Evolutionary conservation across 2,329 filamentous ascomycete species (phyloP).

Genomic region (Teratosphaeria destructans): DNA sequence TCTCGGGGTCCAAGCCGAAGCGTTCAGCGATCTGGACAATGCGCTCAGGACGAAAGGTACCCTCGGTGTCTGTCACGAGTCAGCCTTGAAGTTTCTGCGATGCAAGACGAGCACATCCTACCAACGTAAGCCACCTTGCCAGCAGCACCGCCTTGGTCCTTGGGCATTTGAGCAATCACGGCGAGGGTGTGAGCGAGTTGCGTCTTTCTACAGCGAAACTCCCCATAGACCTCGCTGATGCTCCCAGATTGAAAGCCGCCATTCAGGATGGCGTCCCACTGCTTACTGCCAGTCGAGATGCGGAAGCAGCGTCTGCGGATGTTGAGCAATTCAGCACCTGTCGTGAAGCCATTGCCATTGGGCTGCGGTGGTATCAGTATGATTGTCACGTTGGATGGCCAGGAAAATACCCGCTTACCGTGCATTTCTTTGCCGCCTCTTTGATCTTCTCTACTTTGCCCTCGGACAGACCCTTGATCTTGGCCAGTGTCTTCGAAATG

Average conservation of each 20-base stretch:
- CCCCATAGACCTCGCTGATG: constrained; percentile 55
- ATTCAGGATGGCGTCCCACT: constrained; percentile 52
- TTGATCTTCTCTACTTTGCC: constrained; percentile 62
- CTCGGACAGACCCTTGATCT: constrained; percentile 61
- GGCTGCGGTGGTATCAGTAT: constrained; percentile 33
- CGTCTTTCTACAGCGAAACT: constrained; percentile 58
- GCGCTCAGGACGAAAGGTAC: constrained; percentile 57
- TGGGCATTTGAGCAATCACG: constrained; percentile 46
- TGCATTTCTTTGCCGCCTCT: constrained; percentile 53
- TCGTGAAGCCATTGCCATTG: constrained; percentile 51
- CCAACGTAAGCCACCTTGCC: constrained; percentile 61
- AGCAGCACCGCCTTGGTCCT: constrained; percentile 54
- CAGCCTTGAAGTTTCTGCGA: background rate
- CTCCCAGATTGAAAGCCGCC: constrained; percentile 62
- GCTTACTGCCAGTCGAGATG: constrained; percentile 60
- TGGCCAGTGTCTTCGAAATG: constrained; percentile 50
- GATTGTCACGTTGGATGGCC: background rate
- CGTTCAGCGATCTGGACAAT: constrained; percentile 58
- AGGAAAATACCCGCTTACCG: constrained; percentile 30
- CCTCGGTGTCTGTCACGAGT: constrained; percentile 40
- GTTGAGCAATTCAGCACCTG: constrained; percentile 53
- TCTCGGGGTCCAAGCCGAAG: constrained; percentile 49
- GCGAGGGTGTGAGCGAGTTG: constrained; percentile 60
- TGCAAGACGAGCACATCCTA: constrained; percentile 14
- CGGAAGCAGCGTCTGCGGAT: constrained; percentile 53